These are phyloP conservation scores for Urochloa ruziziensis DNA, from an alignment of 176 grass and related monocot genomes.

Conservation along the genomic window DNA sequence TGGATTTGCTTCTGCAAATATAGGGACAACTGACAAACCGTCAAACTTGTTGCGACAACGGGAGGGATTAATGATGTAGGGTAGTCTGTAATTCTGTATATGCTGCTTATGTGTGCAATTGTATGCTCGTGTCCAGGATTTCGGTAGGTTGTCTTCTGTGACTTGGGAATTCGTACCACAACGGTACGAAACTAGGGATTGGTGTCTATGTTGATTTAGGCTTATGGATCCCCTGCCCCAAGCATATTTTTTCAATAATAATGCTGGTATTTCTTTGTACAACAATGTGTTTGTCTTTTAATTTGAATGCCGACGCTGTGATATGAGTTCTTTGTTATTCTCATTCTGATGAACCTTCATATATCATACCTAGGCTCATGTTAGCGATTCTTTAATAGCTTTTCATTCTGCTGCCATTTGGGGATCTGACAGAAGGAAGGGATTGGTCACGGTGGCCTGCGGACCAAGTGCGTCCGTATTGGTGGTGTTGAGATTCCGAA, in stretches of 20 bases:
- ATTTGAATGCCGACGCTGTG: not conserved
- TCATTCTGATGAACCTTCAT: not conserved
- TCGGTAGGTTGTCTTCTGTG: not conserved
- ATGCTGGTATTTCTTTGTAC: not conserved
- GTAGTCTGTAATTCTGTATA: not conserved
- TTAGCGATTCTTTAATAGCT: not conserved
- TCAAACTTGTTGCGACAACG: too few relatives aligned
- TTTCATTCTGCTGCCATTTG: conserved; percentile 27
- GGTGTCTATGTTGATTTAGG: not conserved
- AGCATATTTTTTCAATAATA: not conserved
- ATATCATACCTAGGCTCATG: not conserved
- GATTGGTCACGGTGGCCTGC: conserved; percentile 45
- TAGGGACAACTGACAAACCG: too few relatives aligned
- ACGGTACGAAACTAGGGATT: not conserved
- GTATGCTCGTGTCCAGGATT: not conserved
- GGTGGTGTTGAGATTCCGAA: conserved; percentile 96
- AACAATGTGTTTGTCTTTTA: not conserved
- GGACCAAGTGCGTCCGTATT: conserved; percentile 84
- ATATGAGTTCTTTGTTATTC: not conserved
- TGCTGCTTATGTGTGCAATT: not conserved
- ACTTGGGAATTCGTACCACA: not conserved
- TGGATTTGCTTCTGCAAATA: not conserved
- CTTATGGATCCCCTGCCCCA: not conserved
- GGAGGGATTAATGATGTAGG: not conserved
- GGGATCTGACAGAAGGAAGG: conserved; percentile 32